Evolutionary conservation across 345 rosid genomes (phyloP).

Genomic region (Aquilaria yunnanensis): DNA sequence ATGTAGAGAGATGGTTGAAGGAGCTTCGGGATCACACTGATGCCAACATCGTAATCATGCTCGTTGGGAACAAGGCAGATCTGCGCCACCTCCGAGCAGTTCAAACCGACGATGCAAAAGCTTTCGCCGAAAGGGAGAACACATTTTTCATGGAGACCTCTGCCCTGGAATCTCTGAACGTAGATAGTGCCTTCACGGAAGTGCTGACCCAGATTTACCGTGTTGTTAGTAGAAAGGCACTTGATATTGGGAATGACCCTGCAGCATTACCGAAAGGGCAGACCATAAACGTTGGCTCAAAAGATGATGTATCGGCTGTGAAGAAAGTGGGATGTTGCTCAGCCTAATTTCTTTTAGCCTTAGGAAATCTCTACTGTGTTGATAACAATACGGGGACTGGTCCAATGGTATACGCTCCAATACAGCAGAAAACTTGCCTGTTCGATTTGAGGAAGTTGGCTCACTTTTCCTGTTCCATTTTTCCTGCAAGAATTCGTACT

Average conservation of each 20-base stretch:
- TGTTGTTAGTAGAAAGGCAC: slow-evolving; percentile 40
- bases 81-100: slow-evolving; percentile 46
- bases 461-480: too few species aligned
- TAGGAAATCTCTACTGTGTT: slow-evolving; percentile 11
- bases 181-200: slow-evolving; percentile 47
- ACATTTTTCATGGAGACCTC: slow-evolving; percentile 52
- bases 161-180: slow-evolving; percentile 47
- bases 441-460: too few species aligned
- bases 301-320: slow-evolving; percentile 47
- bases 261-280: slow-evolving; percentile 37
- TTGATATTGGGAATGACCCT: slow-evolving; percentile 39
- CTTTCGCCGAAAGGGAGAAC: slow-evolving; percentile 38
- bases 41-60: slow-evolving; percentile 47
- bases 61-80: slow-evolving; percentile 51
- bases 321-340: slow-evolving; percentile 45
- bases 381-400: background rate
- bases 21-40: slow-evolving; percentile 55
- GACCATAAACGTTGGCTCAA: slow-evolving; percentile 33
- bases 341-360: slow-evolving; percentile 4
- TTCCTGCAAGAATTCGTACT: too few species aligned
- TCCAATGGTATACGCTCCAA: too few species aligned
- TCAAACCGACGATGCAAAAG: slow-evolving; percentile 35
- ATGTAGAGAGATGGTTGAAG: slow-evolving; percentile 47
- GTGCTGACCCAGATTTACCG: slow-evolving; percentile 46
- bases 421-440: too few species aligned